These are phyloP conservation scores for Ogataea hybrid DNA, from an alignment of 1,139 yeast genomes.

Conservation along the genomic window DNA sequence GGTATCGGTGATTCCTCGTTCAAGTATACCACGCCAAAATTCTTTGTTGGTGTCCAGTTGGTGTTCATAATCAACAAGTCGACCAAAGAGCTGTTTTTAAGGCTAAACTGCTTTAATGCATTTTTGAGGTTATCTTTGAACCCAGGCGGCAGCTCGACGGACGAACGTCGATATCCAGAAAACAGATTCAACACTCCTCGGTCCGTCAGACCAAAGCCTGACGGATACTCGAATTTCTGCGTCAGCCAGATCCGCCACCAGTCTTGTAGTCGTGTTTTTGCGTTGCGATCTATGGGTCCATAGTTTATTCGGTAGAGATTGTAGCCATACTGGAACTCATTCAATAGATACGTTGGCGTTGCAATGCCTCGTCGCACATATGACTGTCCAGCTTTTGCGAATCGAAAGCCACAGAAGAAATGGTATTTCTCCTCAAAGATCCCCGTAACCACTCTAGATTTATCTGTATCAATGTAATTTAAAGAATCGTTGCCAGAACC, in stretches of 20 bases:
- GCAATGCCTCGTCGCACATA: constrained; percentile 27
- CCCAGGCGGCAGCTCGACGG: constrained; percentile 29
- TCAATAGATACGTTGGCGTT: constrained; percentile 27
- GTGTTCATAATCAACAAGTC: constrained; percentile 27
- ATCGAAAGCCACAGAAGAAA: constrained; percentile 26
- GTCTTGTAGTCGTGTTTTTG: constrained; percentile 2
- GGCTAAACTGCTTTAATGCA: constrained; percentile 15
- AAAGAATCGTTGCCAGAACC: constrained; percentile 1
- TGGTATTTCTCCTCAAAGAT: constrained; percentile 23
- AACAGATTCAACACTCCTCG: constrained; percentile 26
- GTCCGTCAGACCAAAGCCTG: constrained; percentile 22
- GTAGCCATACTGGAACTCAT: constrained; percentile 24
- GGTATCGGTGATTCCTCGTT: constrained; percentile 17
- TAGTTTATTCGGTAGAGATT: constrained; percentile 25
- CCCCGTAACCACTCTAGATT: constrained; percentile 27
- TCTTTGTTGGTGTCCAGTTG: constrained; percentile 29
- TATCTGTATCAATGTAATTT: constrained; percentile 30
- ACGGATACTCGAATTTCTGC: constrained; percentile 25
- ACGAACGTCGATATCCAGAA: constrained; percentile 28
- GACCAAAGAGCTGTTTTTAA: constrained; percentile 13
- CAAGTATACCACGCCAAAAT: constrained; percentile 29
- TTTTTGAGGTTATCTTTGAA: constrained; percentile 27
- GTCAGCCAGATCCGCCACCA: constrained; percentile 33
- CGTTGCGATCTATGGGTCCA: constrained; percentile 20
- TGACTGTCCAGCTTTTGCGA: constrained; percentile 12